Evolutionary conservation across 768 basidiomycete genomes (phyloP).

Genomic region (Lactifluus echinatus): DNA sequence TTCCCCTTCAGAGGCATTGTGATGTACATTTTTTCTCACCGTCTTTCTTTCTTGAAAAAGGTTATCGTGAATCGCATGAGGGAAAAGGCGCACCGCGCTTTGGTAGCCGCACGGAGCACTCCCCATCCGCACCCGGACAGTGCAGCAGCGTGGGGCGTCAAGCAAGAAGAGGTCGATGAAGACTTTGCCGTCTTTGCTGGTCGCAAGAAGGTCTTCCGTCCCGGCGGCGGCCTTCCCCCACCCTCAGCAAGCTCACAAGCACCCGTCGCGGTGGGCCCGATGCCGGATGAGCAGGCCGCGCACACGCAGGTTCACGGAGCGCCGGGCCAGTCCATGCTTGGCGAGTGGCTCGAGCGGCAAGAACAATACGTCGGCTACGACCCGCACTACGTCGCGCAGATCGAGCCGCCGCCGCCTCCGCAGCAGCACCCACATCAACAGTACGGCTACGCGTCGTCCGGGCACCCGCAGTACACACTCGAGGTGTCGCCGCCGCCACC

Average conservation of each 20-base stretch:
- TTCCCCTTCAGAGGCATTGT: background rate
- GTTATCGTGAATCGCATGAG: conserved; percentile 50
- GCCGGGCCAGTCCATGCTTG: background rate
- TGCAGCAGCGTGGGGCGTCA: conserved; percentile 43
- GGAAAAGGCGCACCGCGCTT: conserved; percentile 57
- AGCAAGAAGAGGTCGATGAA: conserved; percentile 49
- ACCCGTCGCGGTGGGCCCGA: background rate
- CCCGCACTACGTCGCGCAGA: background rate
- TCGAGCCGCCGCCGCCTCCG: background rate
- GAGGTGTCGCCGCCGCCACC: background rate
- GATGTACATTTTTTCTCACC: background rate
- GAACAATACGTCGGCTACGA: conserved; percentile 1
- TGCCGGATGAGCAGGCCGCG: conserved; percentile 1
- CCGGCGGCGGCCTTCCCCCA: conserved; percentile 28
- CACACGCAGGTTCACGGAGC: background rate
- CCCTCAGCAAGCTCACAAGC: background rate
- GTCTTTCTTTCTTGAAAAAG: conserved; percentile 28
- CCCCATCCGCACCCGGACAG: conserved; percentile 26
- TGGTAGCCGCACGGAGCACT: conserved; percentile 34
- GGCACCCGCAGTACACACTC: conserved; percentile 11
- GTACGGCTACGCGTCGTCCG: conserved; percentile 8
- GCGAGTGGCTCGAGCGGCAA: conserved; percentile 15
- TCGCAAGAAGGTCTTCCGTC: conserved; percentile 51
- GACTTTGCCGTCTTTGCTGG: conserved; percentile 66
- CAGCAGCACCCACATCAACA: conserved; percentile 3